Base-by-base conservation (phyloP, 257 asterid species). In the Galeopsis tetrahit region DNA sequence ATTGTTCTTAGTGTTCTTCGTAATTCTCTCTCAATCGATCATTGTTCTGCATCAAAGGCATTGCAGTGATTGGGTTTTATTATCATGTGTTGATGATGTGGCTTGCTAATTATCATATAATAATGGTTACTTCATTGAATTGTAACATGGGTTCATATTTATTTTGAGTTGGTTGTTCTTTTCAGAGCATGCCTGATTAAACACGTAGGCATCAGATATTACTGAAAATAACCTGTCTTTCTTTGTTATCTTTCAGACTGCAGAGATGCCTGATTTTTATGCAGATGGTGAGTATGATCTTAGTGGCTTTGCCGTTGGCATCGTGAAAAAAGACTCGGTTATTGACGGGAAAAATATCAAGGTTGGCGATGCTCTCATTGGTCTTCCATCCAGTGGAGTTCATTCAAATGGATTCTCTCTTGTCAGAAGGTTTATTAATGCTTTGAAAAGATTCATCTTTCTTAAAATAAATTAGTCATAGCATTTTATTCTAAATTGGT, bases 211-310 rank as follows among this genome's bases (percentile, higher is more conserved):
- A 11, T 39, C 5, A 14, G 66, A 44, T 36, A 11, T 6, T 4
- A 40, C 32, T 5, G 48, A 10, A 15, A 33, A 15, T 4, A 34
- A 42, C 13, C 31, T 17, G 8, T 17, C 38, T 53, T 17, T 64
- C 17, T 66, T 59, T 69, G 11, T 21, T 84, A 44, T 32, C 35
- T 82, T 83, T 73, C 88, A 94, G 99, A 94, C 98, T 32, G 99
- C 99, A 51, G 99, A 94, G 85, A 94, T 94, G 99, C 99, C 99
- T 55, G 97, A 82, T 64, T 91, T 94, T 67, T 94, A 94, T 70
- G 92, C 95, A 14, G 91, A 85, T 33, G 97, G 99, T 15, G 99
- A 94, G 74, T 94, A 91, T 76, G 99, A 94, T 80, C 82, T 94
- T 48, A 94, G 98, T 64, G 98, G 97, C 71, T 94, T 89, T 76